phyloP scores from a whole-genome alignment of 2,329 filamentous ascomycete genomes.

The Cladophialophora exuberans region DNA sequence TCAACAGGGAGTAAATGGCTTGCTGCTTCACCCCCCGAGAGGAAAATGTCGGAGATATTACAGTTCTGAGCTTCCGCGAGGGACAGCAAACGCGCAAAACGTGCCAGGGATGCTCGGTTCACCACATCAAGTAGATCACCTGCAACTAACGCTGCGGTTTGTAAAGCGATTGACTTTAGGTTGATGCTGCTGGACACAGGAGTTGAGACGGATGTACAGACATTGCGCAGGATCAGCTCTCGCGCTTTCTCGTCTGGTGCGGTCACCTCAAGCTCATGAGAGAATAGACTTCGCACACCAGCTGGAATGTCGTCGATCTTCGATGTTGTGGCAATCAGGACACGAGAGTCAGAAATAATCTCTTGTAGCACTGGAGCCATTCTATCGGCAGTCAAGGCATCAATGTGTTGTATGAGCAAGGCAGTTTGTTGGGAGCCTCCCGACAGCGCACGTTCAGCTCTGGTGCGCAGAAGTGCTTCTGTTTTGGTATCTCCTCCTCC shows the following conservation, averaged over 20 bases:
- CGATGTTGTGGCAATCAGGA: constrained; percentile 90
- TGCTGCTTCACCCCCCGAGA: constrained; percentile 80
- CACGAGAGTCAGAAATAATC: constrained; percentile 75
- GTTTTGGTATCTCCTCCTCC: constrained; percentile 92
- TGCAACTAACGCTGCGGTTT: constrained; percentile 92
- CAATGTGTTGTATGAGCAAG: constrained; percentile 84
- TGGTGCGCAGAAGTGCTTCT: constrained; percentile 83
- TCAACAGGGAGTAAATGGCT: constrained; percentile 79
- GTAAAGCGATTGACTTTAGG: constrained; percentile 81
- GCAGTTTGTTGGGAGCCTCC: constrained; percentile 84
- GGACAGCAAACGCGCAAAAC: constrained; percentile 72
- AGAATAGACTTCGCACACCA: constrained; percentile 86
- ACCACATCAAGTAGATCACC: constrained; percentile 94
- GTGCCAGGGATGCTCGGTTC: constrained; percentile 80
- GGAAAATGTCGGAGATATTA: constrained; percentile 68
- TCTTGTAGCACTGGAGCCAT: constrained; percentile 86
- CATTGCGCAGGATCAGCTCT: constrained; percentile 80
- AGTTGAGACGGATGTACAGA: constrained; percentile 75
- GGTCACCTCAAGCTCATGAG: constrained; percentile 90
- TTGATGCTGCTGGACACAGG: constrained; percentile 83
- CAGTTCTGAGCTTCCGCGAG: constrained; percentile 56
- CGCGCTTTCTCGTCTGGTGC: constrained; percentile 91
- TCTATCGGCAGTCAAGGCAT: constrained; percentile 86
- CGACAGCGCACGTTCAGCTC: constrained; percentile 84
- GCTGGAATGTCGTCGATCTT: constrained; percentile 95